Evolutionary conservation across 176 grass and related monocot species (phyloP), one percentile per base, ranked within the genome.

Genomic region (Rhynchospora pubera): DNA sequence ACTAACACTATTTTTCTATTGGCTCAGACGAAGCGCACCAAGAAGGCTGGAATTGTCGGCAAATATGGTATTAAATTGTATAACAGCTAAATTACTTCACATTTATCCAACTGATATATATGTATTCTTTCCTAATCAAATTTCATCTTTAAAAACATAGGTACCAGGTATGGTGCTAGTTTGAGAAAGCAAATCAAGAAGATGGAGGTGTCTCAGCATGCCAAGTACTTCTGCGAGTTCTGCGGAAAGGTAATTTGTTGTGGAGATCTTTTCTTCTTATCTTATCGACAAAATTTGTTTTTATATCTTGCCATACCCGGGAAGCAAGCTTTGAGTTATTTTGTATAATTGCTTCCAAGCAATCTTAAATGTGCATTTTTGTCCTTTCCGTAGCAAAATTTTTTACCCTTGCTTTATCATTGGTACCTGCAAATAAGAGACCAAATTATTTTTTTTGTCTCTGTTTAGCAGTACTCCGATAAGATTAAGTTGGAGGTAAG

Each of bases 121-220:
- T 61, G 16, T 50, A 66, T 59, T 56, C 15, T 26, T 1, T 3
- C 7, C 16, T 62, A 19, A 82, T 15, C 78, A 67, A 21, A 55
- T 32, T 28, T 78, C 16, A 52, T 82, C 2, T 44, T 82, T 62
- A 79, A 1, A 19, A 85, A 81, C 78, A 26, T 39, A 97, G 90
- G 94, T 12, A 94, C 90, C 56, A 97, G 94, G 79, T 97, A 94
- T 71, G 94, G 94, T 92, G 92, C 94, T 50, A 97, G 94, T 85
- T 85, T 97, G 85, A 90, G 92, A 75, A 97, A 97, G 87, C 92
- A 97, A 83, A 97, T 97, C 72, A 94, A 97, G 87, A 97, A 97
- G 83, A 97, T 97, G 92, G 94, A 97, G 79, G 92, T 94, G 39
- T 94, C 94, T 21, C 90, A 97, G 71, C 92, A 94, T 66, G 89